Conservation (phyloP, 805 yeast genomes). For the Grigorovia transvaalensis region DNA sequence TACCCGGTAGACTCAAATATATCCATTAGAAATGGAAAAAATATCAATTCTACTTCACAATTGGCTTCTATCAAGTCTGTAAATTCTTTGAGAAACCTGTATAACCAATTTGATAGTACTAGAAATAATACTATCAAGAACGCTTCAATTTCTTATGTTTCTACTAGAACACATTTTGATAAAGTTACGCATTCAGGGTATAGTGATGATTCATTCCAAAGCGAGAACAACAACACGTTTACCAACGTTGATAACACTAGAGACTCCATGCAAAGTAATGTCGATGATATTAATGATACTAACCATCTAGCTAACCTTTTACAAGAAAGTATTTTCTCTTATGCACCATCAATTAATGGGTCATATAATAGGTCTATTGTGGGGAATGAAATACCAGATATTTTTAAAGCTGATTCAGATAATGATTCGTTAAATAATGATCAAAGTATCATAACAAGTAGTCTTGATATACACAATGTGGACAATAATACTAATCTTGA, state of each 20-base stretch:
- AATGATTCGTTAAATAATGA: not conserved
- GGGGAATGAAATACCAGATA: conserved; percentile 23
- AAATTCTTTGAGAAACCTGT: conserved; percentile 1
- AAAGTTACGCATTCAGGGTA: not conserved
- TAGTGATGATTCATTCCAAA: not conserved
- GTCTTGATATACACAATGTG: not conserved
- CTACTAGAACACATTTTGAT: not conserved
- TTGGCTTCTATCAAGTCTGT: conserved; percentile 2
- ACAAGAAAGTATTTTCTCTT: conserved; percentile 16
- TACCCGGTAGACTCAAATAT: not conserved
- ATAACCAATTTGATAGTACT: not conserved
- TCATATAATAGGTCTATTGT: conserved; percentile 12
- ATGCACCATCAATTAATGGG: conserved; percentile 8
- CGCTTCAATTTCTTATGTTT: not conserved
- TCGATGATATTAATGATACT: not conserved
- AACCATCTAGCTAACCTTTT: conserved; percentile 5
- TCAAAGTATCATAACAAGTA: not conserved
- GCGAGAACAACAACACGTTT: not conserved
- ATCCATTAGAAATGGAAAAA: not conserved
- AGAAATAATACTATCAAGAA: not conserved
- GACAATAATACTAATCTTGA: not conserved
- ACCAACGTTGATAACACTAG: not conserved
- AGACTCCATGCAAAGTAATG: not conserved
- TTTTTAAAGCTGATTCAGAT: conserved; percentile 8
- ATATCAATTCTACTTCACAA: not conserved